Conservation (phyloP, 2,329 filamentous ascomycete species). For the Pyrenochaeta sp. region DNA sequence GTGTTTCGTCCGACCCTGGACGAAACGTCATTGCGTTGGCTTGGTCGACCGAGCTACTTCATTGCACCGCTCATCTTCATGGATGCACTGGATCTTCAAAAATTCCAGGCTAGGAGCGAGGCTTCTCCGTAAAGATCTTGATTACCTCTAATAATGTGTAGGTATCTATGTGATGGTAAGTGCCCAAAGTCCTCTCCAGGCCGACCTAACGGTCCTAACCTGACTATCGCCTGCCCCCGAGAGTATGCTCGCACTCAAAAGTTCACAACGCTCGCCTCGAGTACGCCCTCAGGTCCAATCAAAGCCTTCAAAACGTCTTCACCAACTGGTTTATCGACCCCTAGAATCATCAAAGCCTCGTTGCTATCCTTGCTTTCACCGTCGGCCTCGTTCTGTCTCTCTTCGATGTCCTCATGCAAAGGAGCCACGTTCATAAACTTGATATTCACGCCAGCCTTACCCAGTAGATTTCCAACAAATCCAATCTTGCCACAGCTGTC, state of each 20-base stretch:
- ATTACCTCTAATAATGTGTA: no score
- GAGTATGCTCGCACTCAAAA: slow-evolving; percentile 25
- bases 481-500: slow-evolving; percentile 85
- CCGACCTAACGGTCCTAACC: no score
- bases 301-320: slow-evolving; percentile 61
- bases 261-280: slow-evolving; percentile 63
- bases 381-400: slow-evolving; percentile 27
- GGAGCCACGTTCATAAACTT: slow-evolving; percentile 78
- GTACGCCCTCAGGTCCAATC: slow-evolving; percentile 57
- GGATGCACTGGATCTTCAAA: no score
- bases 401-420: slow-evolving; percentile 53
- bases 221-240: no score
- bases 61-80: no score
- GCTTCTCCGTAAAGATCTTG: no score
- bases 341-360: slow-evolving; percentile 84
- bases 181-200: no score
- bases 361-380: slow-evolving; percentile 49
- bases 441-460: slow-evolving; percentile 76
- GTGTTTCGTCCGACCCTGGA: not conserved
- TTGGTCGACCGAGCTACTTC: no score
- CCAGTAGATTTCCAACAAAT: slow-evolving; percentile 74
- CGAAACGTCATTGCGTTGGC: not conserved
- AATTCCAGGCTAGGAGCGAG: no score
- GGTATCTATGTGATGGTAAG: no score
- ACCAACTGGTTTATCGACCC: slow-evolving; percentile 71